A percentile compares a stretch with the other conserved stretches of the same genome.
These are phyloP conservation scores for Chlamydomonas asymmetrica DNA, from an alignment of 139 green algal species.

Conservation along the genomic window DNA sequence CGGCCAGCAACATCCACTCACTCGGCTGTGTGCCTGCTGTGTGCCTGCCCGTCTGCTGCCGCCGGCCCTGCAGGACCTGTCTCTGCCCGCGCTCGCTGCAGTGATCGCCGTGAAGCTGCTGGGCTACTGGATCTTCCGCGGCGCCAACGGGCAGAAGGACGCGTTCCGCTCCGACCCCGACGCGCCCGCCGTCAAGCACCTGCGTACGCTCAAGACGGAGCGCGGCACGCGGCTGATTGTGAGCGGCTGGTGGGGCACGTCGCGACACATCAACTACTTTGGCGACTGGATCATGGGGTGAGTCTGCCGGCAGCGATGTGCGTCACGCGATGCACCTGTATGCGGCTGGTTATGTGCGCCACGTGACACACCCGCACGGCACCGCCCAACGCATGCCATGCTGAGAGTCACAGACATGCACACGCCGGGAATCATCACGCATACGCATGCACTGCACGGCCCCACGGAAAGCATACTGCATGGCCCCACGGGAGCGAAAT, in stretches of 20 bases:
- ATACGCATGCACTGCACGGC: no score
- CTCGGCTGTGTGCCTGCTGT: no score
- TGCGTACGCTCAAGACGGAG: constrained; percentile 83
- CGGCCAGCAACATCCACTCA: no score
- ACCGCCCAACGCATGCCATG: neutral
- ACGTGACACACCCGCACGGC: no score
- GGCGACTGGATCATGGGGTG: constrained; percentile 78
- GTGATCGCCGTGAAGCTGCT: constrained; percentile 75
- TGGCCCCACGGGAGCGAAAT: no score
- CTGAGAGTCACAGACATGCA: neutral
- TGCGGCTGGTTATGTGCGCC: neutral
- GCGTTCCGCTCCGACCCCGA: constrained; percentile 61
- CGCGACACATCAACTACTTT: constrained; percentile 79
- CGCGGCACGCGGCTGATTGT: constrained; percentile 84
- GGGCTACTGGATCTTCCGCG: constrained; percentile 92
- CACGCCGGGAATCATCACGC: no score
- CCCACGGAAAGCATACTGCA: no score
- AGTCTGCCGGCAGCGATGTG: no score
- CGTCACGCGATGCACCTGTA: neutral
- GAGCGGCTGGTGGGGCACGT: constrained; percentile 82
- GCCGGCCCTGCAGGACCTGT: constrained; percentile 44
- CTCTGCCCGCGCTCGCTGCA: constrained; percentile 20
- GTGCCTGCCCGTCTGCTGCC: no score
- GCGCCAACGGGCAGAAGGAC: constrained; percentile 96
- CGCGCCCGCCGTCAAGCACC: constrained; percentile 66